Evolutionary conservation across 495 filamentous ascomycete genomes (phyloP).

Genomic region (Choiromyces venosus): DNA sequence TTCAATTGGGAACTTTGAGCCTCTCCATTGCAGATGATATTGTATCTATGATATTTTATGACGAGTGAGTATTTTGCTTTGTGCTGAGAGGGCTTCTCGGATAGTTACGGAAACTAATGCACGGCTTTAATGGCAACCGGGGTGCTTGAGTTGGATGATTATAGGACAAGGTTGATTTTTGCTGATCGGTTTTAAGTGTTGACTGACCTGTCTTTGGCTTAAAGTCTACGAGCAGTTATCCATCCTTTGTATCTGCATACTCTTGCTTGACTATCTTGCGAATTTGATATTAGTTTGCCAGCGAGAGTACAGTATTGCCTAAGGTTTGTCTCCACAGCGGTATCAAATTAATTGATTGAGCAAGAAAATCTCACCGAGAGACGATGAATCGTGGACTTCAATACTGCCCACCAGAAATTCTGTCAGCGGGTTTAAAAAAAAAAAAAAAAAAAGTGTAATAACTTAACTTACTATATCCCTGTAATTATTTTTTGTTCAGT

Average conservation of each 20-base stretch:
- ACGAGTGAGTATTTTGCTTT: background rate
- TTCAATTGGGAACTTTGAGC: background rate
- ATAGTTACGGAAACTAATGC: background rate
- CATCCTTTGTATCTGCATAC: background rate
- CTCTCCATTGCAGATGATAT: background rate
- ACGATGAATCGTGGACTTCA: background rate
- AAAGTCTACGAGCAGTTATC: background rate
- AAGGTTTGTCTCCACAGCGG: background rate
- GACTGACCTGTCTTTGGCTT: background rate
- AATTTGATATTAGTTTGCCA: background rate
- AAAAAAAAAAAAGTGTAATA: background rate
- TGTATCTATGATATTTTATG: background rate
- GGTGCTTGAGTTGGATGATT: background rate
- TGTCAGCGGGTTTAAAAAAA: background rate
- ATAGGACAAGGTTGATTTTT: background rate
- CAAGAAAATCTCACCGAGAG: background rate
- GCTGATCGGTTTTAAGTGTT: background rate
- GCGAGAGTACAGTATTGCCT: background rate
- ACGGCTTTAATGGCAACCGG: background rate
- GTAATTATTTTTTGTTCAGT: background rate
- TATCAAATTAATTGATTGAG: background rate
- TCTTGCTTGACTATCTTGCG: background rate
- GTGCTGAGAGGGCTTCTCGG: background rate
- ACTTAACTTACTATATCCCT: background rate
- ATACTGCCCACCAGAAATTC: background rate